Evolutionary conservation across 148 eudicot species (phyloP).

Genomic region (Nepenthes gracilis): DNA sequence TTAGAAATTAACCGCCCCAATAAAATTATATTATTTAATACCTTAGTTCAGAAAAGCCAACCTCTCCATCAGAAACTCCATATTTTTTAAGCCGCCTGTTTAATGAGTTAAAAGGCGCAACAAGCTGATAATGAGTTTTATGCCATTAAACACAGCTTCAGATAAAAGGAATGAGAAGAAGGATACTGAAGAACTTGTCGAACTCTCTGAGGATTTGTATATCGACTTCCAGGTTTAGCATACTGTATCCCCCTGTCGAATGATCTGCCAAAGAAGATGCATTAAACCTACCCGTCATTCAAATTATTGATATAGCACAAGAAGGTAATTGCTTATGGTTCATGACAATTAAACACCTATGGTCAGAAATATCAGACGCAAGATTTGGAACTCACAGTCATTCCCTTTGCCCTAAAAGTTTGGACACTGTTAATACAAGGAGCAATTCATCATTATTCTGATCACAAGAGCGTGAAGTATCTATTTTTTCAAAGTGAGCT

Average conservation of each 20-base stretch:
- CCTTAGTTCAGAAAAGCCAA: conserved; percentile 6
- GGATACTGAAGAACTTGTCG: conserved; percentile 76
- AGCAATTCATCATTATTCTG: no score
- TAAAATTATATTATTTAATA: neutral
- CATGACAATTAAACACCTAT: no score
- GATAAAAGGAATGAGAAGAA: conserved; percentile 14
- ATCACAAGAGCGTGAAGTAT: no score
- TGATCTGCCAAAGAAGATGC: conserved; percentile 34
- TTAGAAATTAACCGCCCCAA: neutral
- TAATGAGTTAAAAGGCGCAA: conserved; percentile 37
- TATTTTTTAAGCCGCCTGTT: conserved; percentile 52
- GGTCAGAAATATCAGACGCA: no score
- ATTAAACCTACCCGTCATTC: conserved; percentile 8
- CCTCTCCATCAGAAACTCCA: conserved; percentile 81
- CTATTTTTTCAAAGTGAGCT: no score
- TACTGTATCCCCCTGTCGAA: conserved; percentile 70
- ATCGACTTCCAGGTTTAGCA: conserved; percentile 49
- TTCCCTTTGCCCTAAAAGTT: no score
- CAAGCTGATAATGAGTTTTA: conserved; percentile 8
- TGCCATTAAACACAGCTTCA: conserved; percentile 4
- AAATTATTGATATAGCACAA: no score
- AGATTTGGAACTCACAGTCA: no score
- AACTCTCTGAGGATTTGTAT: conserved; percentile 42
- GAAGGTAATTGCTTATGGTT: no score
- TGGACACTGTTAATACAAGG: no score